These are phyloP conservation scores for Epichloe uncinata DNA, from an alignment of 2,329 filamentous ascomycete genomes.

Conservation along the genomic window DNA sequence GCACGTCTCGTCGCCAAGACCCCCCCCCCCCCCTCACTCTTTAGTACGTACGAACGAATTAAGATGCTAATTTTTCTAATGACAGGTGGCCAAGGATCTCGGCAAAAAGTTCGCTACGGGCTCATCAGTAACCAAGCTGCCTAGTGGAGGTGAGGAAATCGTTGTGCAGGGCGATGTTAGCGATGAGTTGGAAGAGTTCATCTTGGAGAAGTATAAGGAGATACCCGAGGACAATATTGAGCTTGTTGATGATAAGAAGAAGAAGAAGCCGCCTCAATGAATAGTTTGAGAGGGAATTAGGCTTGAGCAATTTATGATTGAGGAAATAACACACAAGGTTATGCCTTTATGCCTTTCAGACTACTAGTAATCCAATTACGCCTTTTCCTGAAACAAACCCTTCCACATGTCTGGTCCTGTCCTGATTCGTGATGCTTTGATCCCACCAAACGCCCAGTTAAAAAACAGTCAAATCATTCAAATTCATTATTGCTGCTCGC, in stretches of 20 bases:
- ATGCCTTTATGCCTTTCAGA: too few species aligned
- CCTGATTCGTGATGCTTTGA: background rate
- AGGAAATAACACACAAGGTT: background rate
- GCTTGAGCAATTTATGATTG: background rate
- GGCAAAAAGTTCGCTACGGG: conserved; percentile 98
- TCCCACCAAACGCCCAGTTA: background rate
- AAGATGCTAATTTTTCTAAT: background rate
- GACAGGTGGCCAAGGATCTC: conserved; percentile 71
- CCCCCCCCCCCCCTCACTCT: background rate
- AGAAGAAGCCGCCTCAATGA: conserved; percentile 33
- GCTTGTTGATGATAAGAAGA: conserved; percentile 92
- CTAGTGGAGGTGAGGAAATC: conserved; percentile 84
- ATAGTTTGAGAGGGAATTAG: background rate
- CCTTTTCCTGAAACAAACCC: background rate
- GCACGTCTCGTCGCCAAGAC: background rate
- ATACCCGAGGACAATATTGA: conserved; percentile 95
- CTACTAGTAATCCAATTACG: too few species aligned
- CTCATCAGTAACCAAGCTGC: conserved; percentile 77
- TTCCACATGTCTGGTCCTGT: background rate
- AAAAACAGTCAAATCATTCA: background rate
- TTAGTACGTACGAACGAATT: background rate
- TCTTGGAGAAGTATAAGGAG: conserved; percentile 76
- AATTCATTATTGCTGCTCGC: background rate
- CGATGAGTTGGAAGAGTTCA: conserved; percentile 84
- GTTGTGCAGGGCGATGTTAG: conserved; percentile 96